phyloP scores from a whole-genome alignment of 257 asterid genomes.

The Solanum pennellii region DNA sequence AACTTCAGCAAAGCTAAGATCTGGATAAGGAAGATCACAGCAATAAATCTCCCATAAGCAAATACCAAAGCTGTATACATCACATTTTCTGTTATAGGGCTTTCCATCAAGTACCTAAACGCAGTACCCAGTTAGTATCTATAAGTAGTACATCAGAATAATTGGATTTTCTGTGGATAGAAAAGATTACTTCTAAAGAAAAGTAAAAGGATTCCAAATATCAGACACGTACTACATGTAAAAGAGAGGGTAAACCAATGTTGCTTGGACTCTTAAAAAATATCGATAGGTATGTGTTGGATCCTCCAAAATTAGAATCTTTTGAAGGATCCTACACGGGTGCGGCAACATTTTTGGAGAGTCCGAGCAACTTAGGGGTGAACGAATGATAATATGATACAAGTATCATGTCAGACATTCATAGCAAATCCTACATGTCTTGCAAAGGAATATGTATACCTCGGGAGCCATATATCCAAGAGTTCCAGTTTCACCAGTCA shows the following conservation, averaged over 20 bases:
- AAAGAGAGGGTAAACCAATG: neutral
- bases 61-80: conserved; percentile 79
- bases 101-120: conserved; percentile 84
- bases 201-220: neutral
- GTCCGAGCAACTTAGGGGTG: neutral
- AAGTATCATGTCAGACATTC: neutral
- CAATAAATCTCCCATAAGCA: conserved; percentile 94
- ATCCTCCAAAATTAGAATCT: too few species aligned
- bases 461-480: conserved; percentile 97
- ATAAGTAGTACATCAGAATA: neutral
- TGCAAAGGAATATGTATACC: conserved; percentile 25
- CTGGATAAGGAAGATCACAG: conserved; percentile 78
- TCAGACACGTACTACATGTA: neutral
- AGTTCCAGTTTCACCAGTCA: conserved; percentile 97
- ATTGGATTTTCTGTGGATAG: neutral
- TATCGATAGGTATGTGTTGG: too few species aligned
- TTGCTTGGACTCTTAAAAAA: too few species aligned
- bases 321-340: too few species aligned
- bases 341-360: too few species aligned
- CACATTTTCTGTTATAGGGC: conserved; percentile 90
- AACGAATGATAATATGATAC: neutral
- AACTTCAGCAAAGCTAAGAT: conserved; percentile 85
- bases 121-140: neutral
- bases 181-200: neutral
- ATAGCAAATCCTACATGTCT: neutral